Evolutionary conservation across 768 basidiomycete genomes (phyloP).

Genomic region (Panaeolus papilionaceus): DNA sequence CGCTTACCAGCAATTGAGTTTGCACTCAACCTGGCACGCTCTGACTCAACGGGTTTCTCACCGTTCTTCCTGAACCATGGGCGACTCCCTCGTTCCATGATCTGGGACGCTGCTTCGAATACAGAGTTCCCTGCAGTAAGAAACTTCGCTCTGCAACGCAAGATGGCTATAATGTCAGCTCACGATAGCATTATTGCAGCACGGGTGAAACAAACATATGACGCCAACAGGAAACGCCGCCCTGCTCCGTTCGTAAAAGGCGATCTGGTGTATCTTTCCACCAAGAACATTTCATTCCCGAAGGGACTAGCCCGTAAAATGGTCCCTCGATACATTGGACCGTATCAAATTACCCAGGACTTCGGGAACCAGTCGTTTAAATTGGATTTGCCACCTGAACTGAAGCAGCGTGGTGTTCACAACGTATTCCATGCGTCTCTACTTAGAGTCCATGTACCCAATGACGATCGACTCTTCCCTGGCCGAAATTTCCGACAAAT

Average conservation of each 20-base stretch:
- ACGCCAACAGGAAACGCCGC: conserved; percentile 33
- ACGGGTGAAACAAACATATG: conserved; percentile 34
- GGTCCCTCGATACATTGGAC: too few species aligned
- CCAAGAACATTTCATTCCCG: too few species aligned
- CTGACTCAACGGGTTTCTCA: conserved; percentile 25
- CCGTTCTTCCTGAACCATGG: conserved; percentile 28
- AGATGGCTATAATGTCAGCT: conserved; percentile 33
- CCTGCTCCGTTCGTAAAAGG: conserved; percentile 27
- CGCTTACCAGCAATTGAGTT: not conserved
- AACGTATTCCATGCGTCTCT: conserved; percentile 38
- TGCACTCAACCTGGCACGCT: not conserved
- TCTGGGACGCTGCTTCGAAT: conserved; percentile 21
- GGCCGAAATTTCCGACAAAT: conserved; percentile 30
- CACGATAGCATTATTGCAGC: not conserved
- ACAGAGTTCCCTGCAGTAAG: conserved; percentile 24
- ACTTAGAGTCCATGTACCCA: conserved; percentile 36
- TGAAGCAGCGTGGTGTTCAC: conserved; percentile 25
- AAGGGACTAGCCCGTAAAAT: too few species aligned
- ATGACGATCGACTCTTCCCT: conserved; percentile 45
- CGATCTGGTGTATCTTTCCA: too few species aligned
- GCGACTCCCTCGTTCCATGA: conserved; percentile 21
- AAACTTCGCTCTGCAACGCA: conserved; percentile 22
- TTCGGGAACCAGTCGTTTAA: too few species aligned
- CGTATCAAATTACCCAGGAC: too few species aligned
- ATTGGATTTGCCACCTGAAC: too few species aligned